A percentile compares a stretch with the other conserved stretches of the same genome.
Evolutionary conservation across 768 basidiomycete genomes (phyloP).

Genomic region (Serendipita sp.): DNA sequence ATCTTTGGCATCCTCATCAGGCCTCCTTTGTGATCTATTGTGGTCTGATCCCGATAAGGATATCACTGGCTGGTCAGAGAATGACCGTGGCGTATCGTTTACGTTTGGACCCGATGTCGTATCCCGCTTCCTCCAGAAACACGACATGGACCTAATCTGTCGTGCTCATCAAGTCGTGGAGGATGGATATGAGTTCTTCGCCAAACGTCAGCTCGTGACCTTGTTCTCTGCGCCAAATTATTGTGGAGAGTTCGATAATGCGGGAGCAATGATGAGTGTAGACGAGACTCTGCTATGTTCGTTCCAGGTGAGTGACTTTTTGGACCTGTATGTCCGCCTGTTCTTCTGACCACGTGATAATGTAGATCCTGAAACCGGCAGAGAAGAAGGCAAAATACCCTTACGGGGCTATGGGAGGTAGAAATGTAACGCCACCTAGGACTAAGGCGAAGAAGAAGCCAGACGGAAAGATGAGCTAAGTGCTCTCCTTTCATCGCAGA

Average conservation of each 20-base stretch:
- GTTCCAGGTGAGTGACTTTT: conserved; percentile 58
- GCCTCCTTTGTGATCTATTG: conserved; percentile 85
- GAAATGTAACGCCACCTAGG: conserved; percentile 11
- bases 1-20: conserved; percentile 23
- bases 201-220: conserved; percentile 91
- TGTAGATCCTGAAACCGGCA: conserved; percentile 90
- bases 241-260: conserved; percentile 95
- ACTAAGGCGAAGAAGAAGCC: neutral
- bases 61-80: conserved; percentile 98
- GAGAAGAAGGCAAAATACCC: conserved; percentile 84
- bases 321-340: neutral
- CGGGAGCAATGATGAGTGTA: conserved; percentile 99
- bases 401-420: neutral
- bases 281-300: conserved; percentile 95
- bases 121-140: conserved; percentile 94
- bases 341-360: neutral
- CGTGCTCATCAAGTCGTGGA: conserved; percentile 99
- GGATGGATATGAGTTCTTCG: conserved; percentile 98
- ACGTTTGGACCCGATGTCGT: conserved; percentile 98
- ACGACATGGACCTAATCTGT: conserved; percentile 99
- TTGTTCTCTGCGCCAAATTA: conserved; percentile 94
- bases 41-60: conserved; percentile 99
- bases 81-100: conserved; percentile 96
- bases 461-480: conserved; percentile 2
- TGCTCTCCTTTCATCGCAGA: neutral